These are phyloP conservation scores for Vachellia pachyceras DNA, from an alignment of 306 rosid species.

Conservation along the genomic window DNA sequence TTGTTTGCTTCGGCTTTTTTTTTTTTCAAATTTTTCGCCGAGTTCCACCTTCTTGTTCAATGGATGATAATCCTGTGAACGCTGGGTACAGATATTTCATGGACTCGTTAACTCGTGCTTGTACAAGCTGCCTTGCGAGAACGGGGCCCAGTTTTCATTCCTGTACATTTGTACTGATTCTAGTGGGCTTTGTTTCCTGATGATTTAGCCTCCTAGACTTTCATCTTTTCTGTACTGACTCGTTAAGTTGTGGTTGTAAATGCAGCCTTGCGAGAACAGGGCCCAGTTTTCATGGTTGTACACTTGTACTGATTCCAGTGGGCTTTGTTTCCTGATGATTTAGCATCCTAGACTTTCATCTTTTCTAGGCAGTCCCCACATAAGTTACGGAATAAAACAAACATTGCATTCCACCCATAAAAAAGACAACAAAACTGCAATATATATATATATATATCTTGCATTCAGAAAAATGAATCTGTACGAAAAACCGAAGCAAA, in stretches of 20 bases:
- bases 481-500: conserved; percentile 15
- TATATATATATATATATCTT: background rate
- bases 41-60: background rate
- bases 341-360: background rate
- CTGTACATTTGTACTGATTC: background rate
- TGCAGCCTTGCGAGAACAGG: background rate
- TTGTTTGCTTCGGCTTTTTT: too few relatives aligned
- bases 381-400: too few relatives aligned
- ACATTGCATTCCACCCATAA: background rate
- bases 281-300: background rate
- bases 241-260: too few relatives aligned
- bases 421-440: background rate
- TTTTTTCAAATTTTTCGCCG: background rate
- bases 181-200: background rate
- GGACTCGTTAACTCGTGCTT: background rate
- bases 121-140: background rate
- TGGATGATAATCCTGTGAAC: background rate
- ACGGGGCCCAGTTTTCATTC: background rate
- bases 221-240: background rate
- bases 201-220: background rate
- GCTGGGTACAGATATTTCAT: background rate
- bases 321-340: background rate
- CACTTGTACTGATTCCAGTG: background rate
- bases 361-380: background rate
- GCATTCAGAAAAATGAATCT: background rate